A percentile compares a stretch with the other conserved stretches of the same genome.
These are phyloP conservation scores for Vaccinium vitisidaea DNA, from an alignment of 148 eudicot genomes.

Conservation along the genomic window DNA sequence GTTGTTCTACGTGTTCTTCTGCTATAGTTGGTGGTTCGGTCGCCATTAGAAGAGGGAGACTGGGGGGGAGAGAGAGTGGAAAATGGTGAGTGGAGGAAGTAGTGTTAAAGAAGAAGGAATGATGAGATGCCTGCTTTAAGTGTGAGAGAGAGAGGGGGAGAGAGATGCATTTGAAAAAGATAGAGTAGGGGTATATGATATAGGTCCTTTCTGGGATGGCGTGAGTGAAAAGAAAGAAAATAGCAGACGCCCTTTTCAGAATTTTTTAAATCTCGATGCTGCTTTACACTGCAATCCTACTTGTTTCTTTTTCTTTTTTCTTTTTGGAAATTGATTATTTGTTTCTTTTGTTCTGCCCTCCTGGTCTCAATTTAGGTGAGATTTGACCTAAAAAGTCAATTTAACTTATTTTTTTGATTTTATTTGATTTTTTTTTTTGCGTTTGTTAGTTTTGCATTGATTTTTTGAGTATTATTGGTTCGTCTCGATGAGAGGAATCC, in stretches of 20 bases:
- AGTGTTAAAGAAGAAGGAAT: neutral
- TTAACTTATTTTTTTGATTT: too few relatives aligned
- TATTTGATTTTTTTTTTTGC: too few relatives aligned
- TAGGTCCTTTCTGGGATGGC: neutral
- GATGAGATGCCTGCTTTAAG: neutral
- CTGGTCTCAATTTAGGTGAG: too few relatives aligned
- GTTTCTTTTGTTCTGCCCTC: too few relatives aligned
- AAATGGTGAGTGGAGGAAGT: neutral
- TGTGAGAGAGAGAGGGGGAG: neutral
- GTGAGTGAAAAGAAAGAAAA: neutral
- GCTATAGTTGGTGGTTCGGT: conserved; percentile 17
- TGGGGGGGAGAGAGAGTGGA: neutral
- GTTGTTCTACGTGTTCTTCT: neutral
- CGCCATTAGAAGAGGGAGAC: conserved; percentile 28
- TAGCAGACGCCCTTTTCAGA: neutral
- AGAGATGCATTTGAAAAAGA: neutral
- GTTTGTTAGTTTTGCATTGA: too few relatives aligned
- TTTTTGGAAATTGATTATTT: too few relatives aligned
- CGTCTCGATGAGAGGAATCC: too few relatives aligned
- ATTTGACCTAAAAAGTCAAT: too few relatives aligned
- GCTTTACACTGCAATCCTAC: neutral
- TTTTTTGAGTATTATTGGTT: too few relatives aligned
- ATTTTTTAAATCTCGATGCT: neutral
- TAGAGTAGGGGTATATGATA: neutral
- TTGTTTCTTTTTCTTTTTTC: neutral